These are phyloP conservation scores for Vitis hybrid DNA, from an alignment of 177 flowering plant species.

Conservation along the genomic window DNA sequence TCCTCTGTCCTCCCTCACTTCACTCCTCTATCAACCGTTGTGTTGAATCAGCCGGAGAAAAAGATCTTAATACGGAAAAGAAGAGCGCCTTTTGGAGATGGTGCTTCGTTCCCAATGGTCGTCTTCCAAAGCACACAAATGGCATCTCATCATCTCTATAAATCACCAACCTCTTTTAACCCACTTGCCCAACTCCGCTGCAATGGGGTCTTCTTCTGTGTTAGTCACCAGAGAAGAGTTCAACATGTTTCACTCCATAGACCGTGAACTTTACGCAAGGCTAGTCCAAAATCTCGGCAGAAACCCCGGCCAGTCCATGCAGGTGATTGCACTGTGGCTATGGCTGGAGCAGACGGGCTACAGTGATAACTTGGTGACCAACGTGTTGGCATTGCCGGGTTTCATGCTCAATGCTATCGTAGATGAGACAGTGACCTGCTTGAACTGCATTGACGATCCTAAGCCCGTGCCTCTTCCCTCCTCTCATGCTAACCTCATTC, in stretches of 20 bases:
- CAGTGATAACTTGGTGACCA: slow-evolving; percentile 7
- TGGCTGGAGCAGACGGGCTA: slow-evolving; percentile 25
- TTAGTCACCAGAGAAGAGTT: slow-evolving; percentile 24
- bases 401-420: slow-evolving; percentile 8
- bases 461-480: background rate
- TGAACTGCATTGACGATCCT: slow-evolving; percentile 16
- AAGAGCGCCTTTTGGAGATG: no score
- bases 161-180: background rate
- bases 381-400: slow-evolving; percentile 10
- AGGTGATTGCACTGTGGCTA: slow-evolving; percentile 29
- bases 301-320: slow-evolving; percentile 22
- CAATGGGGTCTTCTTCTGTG: background rate
- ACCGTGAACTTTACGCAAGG: slow-evolving; percentile 23
- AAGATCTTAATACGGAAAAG: no score
- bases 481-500: background rate
- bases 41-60: no score
- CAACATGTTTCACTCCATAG: slow-evolving; percentile 30
- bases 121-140: background rate
- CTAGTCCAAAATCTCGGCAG: slow-evolving; percentile 24
- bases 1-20: no score
- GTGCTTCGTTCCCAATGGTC: background rate
- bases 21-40: no score
- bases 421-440: slow-evolving; percentile 25
- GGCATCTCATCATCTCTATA: background rate
- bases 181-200: background rate